Conservation (phyloP, 768 basidiomycete species). For the Mycena galericulata region DNA sequence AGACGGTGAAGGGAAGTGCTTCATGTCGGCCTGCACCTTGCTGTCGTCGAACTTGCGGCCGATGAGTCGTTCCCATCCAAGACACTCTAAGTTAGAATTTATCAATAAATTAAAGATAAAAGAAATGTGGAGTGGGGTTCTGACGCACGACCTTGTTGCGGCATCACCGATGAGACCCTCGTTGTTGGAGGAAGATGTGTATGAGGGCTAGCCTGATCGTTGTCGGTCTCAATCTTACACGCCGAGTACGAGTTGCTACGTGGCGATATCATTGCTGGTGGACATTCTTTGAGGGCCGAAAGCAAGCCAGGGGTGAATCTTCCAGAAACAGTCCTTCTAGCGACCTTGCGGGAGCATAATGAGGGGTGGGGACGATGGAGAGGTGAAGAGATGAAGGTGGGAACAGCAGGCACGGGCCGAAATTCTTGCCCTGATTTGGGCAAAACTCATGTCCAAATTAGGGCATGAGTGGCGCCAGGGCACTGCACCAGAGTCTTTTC, state of each 20-base stretch:
- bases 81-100: conserved; percentile 24
- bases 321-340: too few relatives aligned
- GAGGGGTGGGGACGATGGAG: conserved; percentile 23
- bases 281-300: not conserved
- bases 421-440: too few relatives aligned
- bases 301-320: conserved; percentile 93
- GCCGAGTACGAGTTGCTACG: conserved; percentile 97
- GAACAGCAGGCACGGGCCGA: too few relatives aligned
- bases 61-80: conserved; percentile 37
- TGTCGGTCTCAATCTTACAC: conserved; percentile 99
- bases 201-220: conserved; percentile 96
- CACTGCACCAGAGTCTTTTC: too few relatives aligned
- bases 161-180: conserved; percentile 99
- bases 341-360: conserved; percentile 59
- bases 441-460: too few relatives aligned
- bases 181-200: conserved; percentile 93
- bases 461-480: too few relatives aligned
- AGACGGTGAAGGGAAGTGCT: conserved; percentile 96
- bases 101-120: conserved; percentile 24
- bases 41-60: conserved; percentile 78
- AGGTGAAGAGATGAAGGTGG: too few relatives aligned
- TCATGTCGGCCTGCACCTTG: conserved; percentile 83
- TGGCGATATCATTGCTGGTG: conserved; percentile 52
- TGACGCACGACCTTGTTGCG: conserved; percentile 97
- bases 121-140: conserved; percentile 69